Evolutionary conservation across 768 basidiomycete genomes (phyloP).

Genomic region (Grammothele lineata): DNA sequence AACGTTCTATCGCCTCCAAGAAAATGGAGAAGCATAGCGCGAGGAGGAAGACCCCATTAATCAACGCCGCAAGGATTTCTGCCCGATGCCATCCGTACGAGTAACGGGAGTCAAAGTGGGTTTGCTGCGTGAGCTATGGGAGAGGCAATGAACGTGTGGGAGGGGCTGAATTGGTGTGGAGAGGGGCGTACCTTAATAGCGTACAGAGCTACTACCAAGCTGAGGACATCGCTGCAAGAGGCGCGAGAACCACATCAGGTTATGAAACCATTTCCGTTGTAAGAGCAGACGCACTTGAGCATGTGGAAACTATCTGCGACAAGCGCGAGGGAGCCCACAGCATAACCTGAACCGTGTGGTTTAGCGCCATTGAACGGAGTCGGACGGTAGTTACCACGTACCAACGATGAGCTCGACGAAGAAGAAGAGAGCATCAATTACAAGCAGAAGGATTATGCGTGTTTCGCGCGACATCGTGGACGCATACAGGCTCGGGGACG

Average conservation of each 20-base stretch:
- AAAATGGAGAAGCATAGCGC: slow-evolving; percentile 96
- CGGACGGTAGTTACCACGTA: slow-evolving; percentile 28
- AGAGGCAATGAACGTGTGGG: slow-evolving; percentile 2
- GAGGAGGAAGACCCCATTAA: slow-evolving; percentile 96
- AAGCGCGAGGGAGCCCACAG: slow-evolving; percentile 92
- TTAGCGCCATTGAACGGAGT: slow-evolving; percentile 3
- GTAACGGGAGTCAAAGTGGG: slow-evolving; percentile 65
- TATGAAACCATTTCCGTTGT: not conserved
- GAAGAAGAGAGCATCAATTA: slow-evolving; percentile 86
- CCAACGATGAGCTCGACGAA: slow-evolving; percentile 81
- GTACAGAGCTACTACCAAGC: slow-evolving; percentile 90
- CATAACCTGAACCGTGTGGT: slow-evolving; percentile 60
- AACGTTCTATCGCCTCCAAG: slow-evolving; percentile 87
- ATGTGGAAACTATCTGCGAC: slow-evolving; percentile 98
- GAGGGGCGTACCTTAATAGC: slow-evolving; percentile 66
- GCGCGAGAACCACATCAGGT: not conserved
- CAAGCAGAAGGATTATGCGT: slow-evolving; percentile 70
- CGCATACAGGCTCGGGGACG: slow-evolving; percentile 8
- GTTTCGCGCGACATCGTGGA: slow-evolving; percentile 59
- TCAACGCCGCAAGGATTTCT: slow-evolving; percentile 89
- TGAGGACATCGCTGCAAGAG: slow-evolving; percentile 84
- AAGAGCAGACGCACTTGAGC: slow-evolving; percentile 71
- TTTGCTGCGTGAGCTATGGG: slow-evolving; percentile 58
- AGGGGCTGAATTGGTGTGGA: slow-evolving; percentile 8
- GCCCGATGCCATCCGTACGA: slow-evolving; percentile 99